These are phyloP conservation scores for Sarocladiaceae sp. DNA, from an alignment of 2,329 filamentous ascomycete genomes.

Conservation along the genomic window DNA sequence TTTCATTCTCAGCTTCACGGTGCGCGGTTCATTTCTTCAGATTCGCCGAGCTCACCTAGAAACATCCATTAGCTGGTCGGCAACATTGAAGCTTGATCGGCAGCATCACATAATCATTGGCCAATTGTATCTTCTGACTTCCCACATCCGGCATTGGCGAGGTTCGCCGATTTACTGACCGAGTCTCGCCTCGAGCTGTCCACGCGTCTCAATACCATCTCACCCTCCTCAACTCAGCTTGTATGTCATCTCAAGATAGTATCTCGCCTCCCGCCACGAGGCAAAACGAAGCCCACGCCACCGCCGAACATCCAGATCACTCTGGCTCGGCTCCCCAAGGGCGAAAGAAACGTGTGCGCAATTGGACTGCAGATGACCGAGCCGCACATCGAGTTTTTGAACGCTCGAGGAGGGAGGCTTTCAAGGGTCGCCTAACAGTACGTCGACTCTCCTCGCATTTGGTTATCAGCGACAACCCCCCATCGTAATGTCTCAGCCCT, in stretches of 20 bases:
- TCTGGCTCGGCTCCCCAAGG: constrained; percentile 1
- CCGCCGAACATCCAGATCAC: constrained; percentile 4
- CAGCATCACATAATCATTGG: no score
- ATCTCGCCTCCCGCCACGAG: constrained; percentile 8
- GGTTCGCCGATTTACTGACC: not conserved
- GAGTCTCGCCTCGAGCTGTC: not conserved
- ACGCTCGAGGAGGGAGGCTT: constrained; percentile 33
- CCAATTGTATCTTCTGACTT: no score
- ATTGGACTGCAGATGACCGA: constrained; percentile 34
- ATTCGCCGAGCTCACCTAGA: not conserved
- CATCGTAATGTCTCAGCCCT: no score
- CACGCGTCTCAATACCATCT: not conserved
- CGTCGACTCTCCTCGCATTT: no score
- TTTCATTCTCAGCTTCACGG: no score
- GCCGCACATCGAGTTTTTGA: constrained; percentile 34
- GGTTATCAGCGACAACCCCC: no score
- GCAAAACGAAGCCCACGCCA: not conserved
- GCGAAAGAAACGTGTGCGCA: constrained; percentile 28
- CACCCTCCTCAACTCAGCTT: not conserved
- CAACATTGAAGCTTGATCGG: no score
- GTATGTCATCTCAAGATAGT: constrained; percentile 9
- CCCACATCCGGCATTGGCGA: no score
- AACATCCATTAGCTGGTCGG: not conserved
- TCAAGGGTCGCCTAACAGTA: constrained; percentile 30
- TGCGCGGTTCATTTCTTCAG: no score